phyloP scores from a whole-genome alignment of 805 yeast species.

The Yamadazyma scolyti region DNA sequence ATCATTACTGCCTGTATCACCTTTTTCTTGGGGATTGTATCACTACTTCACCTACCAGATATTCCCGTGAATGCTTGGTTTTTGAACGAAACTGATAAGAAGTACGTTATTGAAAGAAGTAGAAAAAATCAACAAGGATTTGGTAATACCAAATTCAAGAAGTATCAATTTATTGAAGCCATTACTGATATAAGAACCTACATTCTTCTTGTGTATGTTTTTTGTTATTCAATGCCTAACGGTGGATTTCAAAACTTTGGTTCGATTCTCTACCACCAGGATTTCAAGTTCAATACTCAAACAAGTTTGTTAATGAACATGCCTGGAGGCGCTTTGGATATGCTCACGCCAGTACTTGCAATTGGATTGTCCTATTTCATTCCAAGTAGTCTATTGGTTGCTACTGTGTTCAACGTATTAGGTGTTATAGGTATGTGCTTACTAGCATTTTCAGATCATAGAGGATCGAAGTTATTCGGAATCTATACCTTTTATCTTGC shows the following conservation, averaged over 20 bases:
- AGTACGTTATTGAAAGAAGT: constrained; percentile 27
- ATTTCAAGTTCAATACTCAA: constrained; percentile 15
- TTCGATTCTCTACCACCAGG: constrained; percentile 15
- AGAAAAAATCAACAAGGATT: constrained; percentile 36
- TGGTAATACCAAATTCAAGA: constrained; percentile 33
- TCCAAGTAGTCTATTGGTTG: constrained; percentile 21
- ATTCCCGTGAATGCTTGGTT: constrained; percentile 33
- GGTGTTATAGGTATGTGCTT: constrained; percentile 13
- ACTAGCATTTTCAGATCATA: constrained; percentile 9
- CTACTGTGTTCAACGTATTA: constrained; percentile 18
- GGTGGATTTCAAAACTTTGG: constrained; percentile 34
- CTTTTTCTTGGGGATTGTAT: constrained; percentile 43
- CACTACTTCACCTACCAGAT: constrained; percentile 41
- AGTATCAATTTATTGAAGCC: constrained; percentile 32
- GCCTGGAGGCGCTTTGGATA: constrained; percentile 36
- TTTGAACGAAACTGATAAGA: constrained; percentile 27
- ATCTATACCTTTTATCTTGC: constrained; percentile 23
- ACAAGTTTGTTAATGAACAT: constrained; percentile 28
- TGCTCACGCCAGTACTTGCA: constrained; percentile 8
- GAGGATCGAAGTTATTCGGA: constrained; percentile 25
- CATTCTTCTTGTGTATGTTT: constrained; percentile 16
- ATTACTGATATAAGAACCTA: constrained; percentile 30
- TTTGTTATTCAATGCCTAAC: constrained; percentile 16
- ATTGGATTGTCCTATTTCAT: constrained; percentile 11
- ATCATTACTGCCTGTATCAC: constrained; percentile 58